Percentiles rank a stretch among this genome's conserved stretches.
These are phyloP conservation scores for Umbilicus rupestris DNA, from an alignment of 164 flowering plant species.

Conservation along the genomic window DNA sequence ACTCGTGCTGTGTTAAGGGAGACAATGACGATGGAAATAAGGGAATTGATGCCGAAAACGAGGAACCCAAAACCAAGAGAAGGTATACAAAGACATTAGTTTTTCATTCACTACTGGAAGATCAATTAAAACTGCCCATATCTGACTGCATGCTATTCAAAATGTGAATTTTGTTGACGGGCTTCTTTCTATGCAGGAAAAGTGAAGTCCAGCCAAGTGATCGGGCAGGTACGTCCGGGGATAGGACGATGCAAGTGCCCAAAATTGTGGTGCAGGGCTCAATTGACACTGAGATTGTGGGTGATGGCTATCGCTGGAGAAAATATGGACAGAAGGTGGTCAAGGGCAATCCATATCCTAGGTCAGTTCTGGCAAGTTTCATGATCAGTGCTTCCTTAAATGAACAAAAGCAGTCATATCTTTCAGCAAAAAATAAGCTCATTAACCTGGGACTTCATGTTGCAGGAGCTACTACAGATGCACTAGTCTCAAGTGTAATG, in stretches of 20 bases:
- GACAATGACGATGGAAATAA: constrained; percentile 56
- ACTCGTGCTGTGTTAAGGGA: too few species aligned
- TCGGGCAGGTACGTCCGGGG: constrained; percentile 19
- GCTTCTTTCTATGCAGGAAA: constrained; percentile 46
- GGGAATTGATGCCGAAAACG: constrained; percentile 32
- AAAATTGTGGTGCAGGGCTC: constrained; percentile 34
- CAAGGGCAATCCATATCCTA: constrained; percentile 88
- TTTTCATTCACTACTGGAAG: too few species aligned
- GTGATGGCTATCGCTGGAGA: constrained; percentile 95
- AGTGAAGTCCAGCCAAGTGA: too few species aligned
- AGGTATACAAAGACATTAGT: constrained; percentile 44
- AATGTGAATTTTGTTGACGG: not conserved
- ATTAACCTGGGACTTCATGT: constrained; percentile 4
- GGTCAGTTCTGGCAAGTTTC: too few species aligned
- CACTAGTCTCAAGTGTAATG: constrained; percentile 66
- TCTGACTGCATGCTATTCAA: too few species aligned
- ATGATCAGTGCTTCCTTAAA: too few species aligned
- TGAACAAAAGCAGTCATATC: too few species aligned
- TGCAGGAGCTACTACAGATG: constrained; percentile 80
- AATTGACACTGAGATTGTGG: constrained; percentile 45
- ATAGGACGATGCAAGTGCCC: constrained; percentile 36
- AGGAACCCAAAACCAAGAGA: constrained; percentile 55
- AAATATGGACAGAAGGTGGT: constrained; percentile 98
- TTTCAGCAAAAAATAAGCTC: not conserved
- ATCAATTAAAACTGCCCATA: too few species aligned